Evolutionary conservation across 1,284 basidiomycete species (phyloP).

Genomic region (Porogramme epimiltina): DNA sequence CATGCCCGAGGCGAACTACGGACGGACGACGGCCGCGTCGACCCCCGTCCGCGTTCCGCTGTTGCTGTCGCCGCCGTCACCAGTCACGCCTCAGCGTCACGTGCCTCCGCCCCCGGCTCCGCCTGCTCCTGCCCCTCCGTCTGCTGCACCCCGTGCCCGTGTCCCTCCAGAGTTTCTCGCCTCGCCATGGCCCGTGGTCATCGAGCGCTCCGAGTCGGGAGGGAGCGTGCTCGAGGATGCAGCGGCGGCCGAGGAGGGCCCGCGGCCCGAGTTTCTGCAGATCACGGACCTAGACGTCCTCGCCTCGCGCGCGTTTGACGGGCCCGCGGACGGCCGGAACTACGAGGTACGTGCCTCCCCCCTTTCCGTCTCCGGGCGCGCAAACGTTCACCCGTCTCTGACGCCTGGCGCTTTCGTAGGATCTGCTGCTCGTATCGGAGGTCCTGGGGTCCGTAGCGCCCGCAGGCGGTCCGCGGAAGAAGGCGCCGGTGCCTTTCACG

Average conservation of each 20-base stretch:
- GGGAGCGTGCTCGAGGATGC: conserved; percentile 15
- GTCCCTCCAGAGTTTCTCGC: too few relatives aligned
- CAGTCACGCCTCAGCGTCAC: too few relatives aligned
- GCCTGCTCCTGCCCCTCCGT: not conserved
- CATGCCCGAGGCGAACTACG: conserved; percentile 2
- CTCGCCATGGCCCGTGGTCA: not conserved
- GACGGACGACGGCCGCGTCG: conserved; percentile 2
- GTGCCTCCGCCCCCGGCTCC: not conserved
- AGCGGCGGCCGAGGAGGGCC: conserved; percentile 3
- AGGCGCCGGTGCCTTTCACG: conserved; percentile 41
- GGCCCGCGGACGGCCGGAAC: conserved; percentile 46
- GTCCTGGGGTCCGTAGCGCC: conserved; percentile 58
- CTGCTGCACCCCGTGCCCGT: too few relatives aligned
- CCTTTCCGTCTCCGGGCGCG: not conserved
- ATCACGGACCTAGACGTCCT: conserved; percentile 66
- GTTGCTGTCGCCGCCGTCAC: conserved; percentile 1
- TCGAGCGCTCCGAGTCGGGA: conserved; percentile 19
- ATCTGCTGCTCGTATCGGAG: conserved; percentile 59
- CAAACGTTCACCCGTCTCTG: not conserved
- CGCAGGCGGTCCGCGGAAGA: conserved; percentile 18
- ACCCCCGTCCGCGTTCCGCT: conserved; percentile 6
- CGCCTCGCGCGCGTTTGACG: conserved; percentile 49
- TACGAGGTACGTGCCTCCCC: conserved; percentile 54
- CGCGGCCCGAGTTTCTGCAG: conserved; percentile 35
- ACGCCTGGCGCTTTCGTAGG: conserved; percentile 36